Percentiles rank a stretch among this genome's conserved stretches.
phyloP scores from a whole-genome alignment of 768 basidiomycete genomes.

The Podaxis sp. region DNA sequence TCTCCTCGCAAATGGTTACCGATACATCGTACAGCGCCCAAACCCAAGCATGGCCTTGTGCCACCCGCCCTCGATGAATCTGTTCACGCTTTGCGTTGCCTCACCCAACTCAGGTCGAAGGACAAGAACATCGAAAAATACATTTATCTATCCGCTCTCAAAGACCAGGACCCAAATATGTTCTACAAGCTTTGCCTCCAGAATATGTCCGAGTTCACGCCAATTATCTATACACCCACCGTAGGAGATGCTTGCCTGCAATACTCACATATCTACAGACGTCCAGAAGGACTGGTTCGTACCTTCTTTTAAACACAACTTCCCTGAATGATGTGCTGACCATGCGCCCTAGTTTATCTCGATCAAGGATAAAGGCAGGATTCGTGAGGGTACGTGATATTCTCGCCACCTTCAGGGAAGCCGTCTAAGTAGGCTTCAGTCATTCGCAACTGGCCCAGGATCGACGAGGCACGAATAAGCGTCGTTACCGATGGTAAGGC shows the following conservation, averaged over 20 bases:
- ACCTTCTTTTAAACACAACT: background rate
- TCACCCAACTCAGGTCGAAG: conserved; percentile 75
- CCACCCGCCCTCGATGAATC: conserved; percentile 57
- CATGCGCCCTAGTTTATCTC: conserved; percentile 60
- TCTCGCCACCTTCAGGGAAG: background rate
- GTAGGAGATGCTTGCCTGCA: conserved; percentile 90
- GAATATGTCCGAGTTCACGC: conserved; percentile 70
- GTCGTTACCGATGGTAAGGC: conserved; percentile 85
- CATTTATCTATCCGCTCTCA: conserved; percentile 77
- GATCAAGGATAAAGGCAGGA: conserved; percentile 80
- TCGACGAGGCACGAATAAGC: conserved; percentile 78
- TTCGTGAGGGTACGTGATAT: conserved; percentile 43
- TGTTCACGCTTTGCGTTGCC: conserved; percentile 57
- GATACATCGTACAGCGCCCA: conserved; percentile 34
- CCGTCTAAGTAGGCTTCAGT: conserved; percentile 33
- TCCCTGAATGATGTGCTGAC: conserved; percentile 12
- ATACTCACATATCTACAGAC: conserved; percentile 76
- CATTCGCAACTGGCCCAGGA: conserved; percentile 68
- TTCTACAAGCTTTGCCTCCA: conserved; percentile 79
- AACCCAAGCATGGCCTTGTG: conserved; percentile 52
- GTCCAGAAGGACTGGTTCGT: conserved; percentile 70
- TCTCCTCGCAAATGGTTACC: conserved; percentile 12
- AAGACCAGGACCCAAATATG: conserved; percentile 66
- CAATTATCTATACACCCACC: conserved; percentile 90
- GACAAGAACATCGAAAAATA: conserved; percentile 78